These are phyloP conservation scores for Acephala macrosclerotiorum DNA, from an alignment of 2,329 filamentous ascomycete species.

Conservation along the genomic window DNA sequence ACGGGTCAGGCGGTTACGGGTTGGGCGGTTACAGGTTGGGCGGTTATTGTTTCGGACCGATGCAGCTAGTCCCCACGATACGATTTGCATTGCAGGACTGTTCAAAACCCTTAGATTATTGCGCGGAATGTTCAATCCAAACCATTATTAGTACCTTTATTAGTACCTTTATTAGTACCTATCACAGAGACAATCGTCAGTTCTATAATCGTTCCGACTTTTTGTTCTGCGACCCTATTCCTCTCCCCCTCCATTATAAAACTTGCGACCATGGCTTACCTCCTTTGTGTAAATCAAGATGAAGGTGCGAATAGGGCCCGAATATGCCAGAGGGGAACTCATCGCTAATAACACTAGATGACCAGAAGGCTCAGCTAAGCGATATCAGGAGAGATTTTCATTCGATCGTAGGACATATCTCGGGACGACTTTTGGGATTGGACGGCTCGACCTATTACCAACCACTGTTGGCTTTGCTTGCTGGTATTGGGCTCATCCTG, in stretches of 20 bases:
- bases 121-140: background rate
- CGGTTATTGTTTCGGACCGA: conserved; percentile 3
- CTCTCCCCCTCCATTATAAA: background rate
- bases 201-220: background rate
- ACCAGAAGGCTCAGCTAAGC: background rate
- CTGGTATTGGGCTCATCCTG: background rate
- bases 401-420: background rate
- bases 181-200: background rate
- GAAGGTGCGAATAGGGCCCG: conserved; percentile 1
- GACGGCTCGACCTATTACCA: background rate
- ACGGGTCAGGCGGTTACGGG: background rate
- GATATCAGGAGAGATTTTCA: background rate
- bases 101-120: background rate
- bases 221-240: background rate
- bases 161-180: background rate
- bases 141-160: background rate
- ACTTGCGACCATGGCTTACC: conserved; percentile 1
- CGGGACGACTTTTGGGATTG: background rate
- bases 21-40: background rate
- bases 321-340: background rate
- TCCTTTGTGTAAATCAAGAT: background rate
- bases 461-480: background rate
- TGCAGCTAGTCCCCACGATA: background rate
- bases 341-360: background rate
- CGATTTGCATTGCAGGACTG: background rate